Base-by-base conservation (phyloP, 257 asterid species). In the Solanum phureja region DNA sequence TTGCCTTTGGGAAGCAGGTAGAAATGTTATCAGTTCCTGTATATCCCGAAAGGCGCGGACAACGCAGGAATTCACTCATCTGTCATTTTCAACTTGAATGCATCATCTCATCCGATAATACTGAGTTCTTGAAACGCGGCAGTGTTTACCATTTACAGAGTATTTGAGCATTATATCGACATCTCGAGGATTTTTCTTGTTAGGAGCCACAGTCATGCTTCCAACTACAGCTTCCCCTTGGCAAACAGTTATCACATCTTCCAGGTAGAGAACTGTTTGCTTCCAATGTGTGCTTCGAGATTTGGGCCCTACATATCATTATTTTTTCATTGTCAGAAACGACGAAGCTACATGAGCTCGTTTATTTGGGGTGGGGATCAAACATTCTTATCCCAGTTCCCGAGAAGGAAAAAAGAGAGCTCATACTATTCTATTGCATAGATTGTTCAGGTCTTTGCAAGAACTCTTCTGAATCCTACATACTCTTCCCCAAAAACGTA, bases 251-350 rank as follows among this genome's bases (percentile, higher is more conserved):
- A 97, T 86, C 90, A 94, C 98, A 29, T 97, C 99, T 90, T 97
- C 99, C 14, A 97, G 95, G 95, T 97, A 96, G 1, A 97, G 94
- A 16, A 97, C 95, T 0, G 99, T 96, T 89, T 96, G 99, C 89
- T 97, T 97, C 99, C 99, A 97, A 90, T 97, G 99, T 42, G 99
- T 97, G 64, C 92, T 90, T 60, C 96, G 97, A 13, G 99, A 96
- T 88, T 93, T 97, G 34, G 99, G 98, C 29, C 99, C 98, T 97
- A 88, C 68, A 83, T 31, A 34, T 86, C 42, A 37, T 83, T 34
- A 79, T 8, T 56, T 49, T 81, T 31, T 3, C 69, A 19, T 49
- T 3, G 21, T 49, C 40, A 82, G 69, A 29, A 81, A 82, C 10
- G 14, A 31, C 6, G 29, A 82, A 79, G 21, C 56, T 19, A 81